A percentile compares a stretch with the other conserved stretches of the same genome.
Conservation (phyloP, 345 rosid species). For the Alliaria petiolata region DNA sequence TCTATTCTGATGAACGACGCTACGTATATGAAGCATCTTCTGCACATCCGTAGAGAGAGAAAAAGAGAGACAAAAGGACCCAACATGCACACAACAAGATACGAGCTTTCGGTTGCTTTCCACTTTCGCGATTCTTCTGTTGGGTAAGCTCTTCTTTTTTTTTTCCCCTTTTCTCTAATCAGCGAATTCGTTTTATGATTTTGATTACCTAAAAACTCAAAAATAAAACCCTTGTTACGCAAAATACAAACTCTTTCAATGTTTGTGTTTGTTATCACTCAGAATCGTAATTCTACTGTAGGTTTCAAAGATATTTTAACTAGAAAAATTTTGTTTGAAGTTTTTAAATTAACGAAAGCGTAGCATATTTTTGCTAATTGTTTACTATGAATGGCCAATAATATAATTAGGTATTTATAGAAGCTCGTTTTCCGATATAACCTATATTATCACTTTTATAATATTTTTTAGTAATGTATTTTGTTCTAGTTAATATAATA, state of each 20-base stretch:
- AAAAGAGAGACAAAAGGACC: slow-evolving; percentile 34
- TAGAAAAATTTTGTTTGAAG: background rate
- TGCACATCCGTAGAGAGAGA: slow-evolving; percentile 27
- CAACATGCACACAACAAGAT: slow-evolving; percentile 32
- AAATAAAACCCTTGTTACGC: too few species aligned
- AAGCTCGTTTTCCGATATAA: background rate
- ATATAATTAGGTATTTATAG: background rate
- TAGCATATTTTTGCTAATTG: background rate
- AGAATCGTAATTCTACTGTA: background rate
- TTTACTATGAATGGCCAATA: background rate
- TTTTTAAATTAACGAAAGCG: background rate
- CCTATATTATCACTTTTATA: background rate
- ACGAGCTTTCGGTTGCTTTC: slow-evolving; percentile 35
- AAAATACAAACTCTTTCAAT: background rate
- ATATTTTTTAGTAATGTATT: background rate
- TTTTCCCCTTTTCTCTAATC: background rate
- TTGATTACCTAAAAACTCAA: too few species aligned
- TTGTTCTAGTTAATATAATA: background rate
- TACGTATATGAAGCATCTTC: slow-evolving; percentile 29
- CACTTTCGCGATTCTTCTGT: slow-evolving; percentile 31
- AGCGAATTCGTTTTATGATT: background rate
- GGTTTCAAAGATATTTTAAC: background rate
- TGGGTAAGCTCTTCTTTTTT: slow-evolving; percentile 2
- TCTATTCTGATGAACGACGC: slow-evolving; percentile 27
- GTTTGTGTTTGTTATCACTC: background rate